Evolutionary conservation across 148 eudicot species (phyloP), one percentile per base, ranked within the genome.

Genomic region (Chenopodium formosanum): DNA sequence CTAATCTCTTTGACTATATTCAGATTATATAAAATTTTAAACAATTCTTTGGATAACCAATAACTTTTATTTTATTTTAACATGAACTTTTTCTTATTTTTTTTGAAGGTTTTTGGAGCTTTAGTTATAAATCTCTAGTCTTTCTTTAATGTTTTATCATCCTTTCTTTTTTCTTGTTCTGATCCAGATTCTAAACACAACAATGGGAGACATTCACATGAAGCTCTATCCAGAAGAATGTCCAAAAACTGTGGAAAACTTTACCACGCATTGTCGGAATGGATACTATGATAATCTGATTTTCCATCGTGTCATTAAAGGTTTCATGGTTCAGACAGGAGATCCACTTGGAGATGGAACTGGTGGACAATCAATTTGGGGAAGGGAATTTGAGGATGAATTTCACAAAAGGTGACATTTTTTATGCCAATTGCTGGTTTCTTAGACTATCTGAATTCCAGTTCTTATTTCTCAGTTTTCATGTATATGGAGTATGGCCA

Each of bases 351-450:
- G 99, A 83, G 99, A 97, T 89, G 99, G 99, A 76, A 97, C 99
- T 77, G 99, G 99, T 82, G 99, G 99, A n/a, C 99, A 97, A 82
- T 97, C 99, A 82, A 97, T 97, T 52, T 97, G 99, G 99, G 99
- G 99, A 73, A 91, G 95, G 85, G 99, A 97, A 80, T 97, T 97
- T 79, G 99, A 97, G 82, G 99, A 97, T 70, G 99, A 97, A 83
- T 94, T 97, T 80, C 99, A 97, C 78, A 97, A 97, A 89, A 97
- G 99, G 99, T 92, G 74, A 80, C 32, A 19, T 84, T 13, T 47
- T 29, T 70, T 70, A 50, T 63, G 58, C 68, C 64, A 34, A 50
- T 27, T 75, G 7, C 3, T 76, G 19, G n/a, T 77, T 48, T 29
- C 19, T 68, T 65, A 0, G 44, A 14, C 19, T 25, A 2, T 70